Conservation (phyloP, 148 eudicot genomes). For the Vaccinium corymbosum region DNA sequence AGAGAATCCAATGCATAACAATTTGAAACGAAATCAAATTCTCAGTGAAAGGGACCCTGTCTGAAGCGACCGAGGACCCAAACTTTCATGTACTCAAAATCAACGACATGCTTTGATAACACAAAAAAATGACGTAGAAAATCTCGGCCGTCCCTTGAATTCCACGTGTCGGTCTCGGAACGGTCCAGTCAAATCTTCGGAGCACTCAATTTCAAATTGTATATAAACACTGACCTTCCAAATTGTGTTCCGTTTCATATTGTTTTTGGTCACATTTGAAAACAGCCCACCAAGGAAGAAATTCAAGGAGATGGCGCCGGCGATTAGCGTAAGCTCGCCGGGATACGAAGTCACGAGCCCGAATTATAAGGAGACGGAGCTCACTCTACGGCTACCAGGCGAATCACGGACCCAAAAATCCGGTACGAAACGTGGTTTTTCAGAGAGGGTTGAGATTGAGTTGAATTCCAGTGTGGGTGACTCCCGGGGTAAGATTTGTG, state of each 20-base stretch:
- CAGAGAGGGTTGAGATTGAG: conserved; percentile 12
- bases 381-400: conserved; percentile 29
- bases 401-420: conserved; percentile 11
- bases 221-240: not conserved
- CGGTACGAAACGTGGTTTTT: conserved; percentile 19
- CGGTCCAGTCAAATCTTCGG: not conserved
- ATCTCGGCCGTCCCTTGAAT: conserved; percentile 14
- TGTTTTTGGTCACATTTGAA: not conserved
- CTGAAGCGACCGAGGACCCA: conserved; percentile 11
- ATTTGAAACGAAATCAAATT: not conserved
- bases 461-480: not conserved
- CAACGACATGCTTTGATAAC: conserved; percentile 15
- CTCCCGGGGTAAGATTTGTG: not conserved
- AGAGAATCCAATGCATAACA: not conserved
- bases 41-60: not conserved
- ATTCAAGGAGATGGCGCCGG: conserved; percentile 6
- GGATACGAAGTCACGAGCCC: conserved; percentile 8
- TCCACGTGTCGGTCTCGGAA: conserved; percentile 7
- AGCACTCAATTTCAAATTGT: not conserved
- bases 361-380: conserved; percentile 30
- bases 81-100: not conserved
- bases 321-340: not conserved
- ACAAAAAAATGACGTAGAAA: conserved; percentile 9
- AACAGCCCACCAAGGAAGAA: not conserved
- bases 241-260: not conserved